phyloP scores from a whole-genome alignment of 2,329 filamentous ascomycete species.

The Xylariaceae sp. region DNA sequence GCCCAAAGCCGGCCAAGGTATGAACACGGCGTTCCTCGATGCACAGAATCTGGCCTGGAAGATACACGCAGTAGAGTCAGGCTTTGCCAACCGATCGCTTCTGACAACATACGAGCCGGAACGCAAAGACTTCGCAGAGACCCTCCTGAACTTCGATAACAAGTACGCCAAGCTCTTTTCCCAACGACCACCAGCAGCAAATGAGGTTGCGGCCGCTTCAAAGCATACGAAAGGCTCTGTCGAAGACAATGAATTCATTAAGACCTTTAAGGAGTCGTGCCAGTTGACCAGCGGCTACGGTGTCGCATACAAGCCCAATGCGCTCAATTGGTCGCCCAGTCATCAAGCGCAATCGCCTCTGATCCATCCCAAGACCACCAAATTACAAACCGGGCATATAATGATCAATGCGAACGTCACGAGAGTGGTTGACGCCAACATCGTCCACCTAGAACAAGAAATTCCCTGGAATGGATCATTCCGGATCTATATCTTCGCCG shows the following conservation, averaged over 20 bases:
- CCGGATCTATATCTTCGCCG: slow-evolving; percentile 81
- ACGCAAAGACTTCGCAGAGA: slow-evolving; percentile 78
- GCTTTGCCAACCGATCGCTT: slow-evolving; percentile 69
- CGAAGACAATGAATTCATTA: slow-evolving; percentile 74
- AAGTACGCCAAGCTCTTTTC: slow-evolving; percentile 89
- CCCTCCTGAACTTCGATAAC: slow-evolving; percentile 78
- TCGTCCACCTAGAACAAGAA: slow-evolving; percentile 85
- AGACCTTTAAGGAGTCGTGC: slow-evolving; percentile 84
- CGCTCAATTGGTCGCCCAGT: slow-evolving; percentile 72
- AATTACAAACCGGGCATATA: slow-evolving; percentile 67
- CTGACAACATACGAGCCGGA: slow-evolving; percentile 84
- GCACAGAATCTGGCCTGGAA: slow-evolving; percentile 94
- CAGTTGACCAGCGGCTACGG: slow-evolving; percentile 92
- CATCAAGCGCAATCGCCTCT: slow-evolving; percentile 67
- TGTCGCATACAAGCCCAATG: slow-evolving; percentile 76
- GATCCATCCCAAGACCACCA: slow-evolving; percentile 61
- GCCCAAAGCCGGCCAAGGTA: slow-evolving; percentile 73
- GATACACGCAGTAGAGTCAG: slow-evolving; percentile 81
- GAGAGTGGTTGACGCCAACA: slow-evolving; percentile 80
- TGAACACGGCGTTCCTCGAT: slow-evolving; percentile 76
- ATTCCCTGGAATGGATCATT: slow-evolving; percentile 84
- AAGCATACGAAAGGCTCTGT: slow-evolving; percentile 29
- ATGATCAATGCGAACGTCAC: slow-evolving; percentile 78
- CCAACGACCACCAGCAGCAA: slow-evolving; percentile 64
- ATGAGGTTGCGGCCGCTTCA: slow-evolving; percentile 65